Evolutionary conservation across 306 rosid genomes (phyloP).

Genomic region (Argentina anserina): DNA sequence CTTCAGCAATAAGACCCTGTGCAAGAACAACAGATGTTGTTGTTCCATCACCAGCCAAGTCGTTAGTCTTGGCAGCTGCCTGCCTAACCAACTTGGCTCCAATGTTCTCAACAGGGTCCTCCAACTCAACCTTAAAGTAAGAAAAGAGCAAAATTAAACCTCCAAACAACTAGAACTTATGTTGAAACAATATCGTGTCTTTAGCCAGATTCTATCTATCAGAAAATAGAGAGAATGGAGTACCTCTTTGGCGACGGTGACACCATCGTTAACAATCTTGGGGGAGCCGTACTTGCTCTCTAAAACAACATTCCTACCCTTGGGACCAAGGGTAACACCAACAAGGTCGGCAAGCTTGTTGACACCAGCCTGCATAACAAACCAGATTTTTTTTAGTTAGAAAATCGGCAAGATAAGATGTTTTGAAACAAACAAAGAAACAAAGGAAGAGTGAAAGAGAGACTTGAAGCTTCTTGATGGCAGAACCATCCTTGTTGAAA

Average conservation of each 20-base stretch:
- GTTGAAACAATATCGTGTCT: no score
- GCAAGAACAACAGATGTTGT: constrained; percentile 98
- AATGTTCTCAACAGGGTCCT: constrained; percentile 98
- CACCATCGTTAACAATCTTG: constrained; percentile 95
- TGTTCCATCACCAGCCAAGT: constrained; percentile 98
- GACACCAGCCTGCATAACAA: constrained; percentile 65
- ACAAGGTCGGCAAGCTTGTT: constrained; percentile 98
- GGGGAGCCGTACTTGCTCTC: constrained; percentile 99
- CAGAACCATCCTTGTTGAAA: constrained; percentile 88
- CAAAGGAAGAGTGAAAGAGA: background rate
- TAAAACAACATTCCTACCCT: constrained; percentile 94
- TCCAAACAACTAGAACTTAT: background rate
- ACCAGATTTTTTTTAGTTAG: background rate
- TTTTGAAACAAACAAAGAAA: background rate
- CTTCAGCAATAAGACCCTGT: constrained; percentile 97
- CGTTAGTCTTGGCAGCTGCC: constrained; percentile 98
- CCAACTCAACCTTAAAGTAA: constrained; percentile 77
- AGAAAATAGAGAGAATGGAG: background rate
- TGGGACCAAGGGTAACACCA: constrained; percentile 98
- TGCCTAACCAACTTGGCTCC: constrained; percentile 99
- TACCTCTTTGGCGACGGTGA: constrained; percentile 97
- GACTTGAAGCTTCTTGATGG: constrained; percentile 83
- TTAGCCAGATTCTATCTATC: background rate
- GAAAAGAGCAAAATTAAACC: background rate
- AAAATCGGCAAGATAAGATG: background rate